Evolutionary conservation across 176 grass and related monocot species (phyloP).

Genomic region (Guadua angustifolia): DNA sequence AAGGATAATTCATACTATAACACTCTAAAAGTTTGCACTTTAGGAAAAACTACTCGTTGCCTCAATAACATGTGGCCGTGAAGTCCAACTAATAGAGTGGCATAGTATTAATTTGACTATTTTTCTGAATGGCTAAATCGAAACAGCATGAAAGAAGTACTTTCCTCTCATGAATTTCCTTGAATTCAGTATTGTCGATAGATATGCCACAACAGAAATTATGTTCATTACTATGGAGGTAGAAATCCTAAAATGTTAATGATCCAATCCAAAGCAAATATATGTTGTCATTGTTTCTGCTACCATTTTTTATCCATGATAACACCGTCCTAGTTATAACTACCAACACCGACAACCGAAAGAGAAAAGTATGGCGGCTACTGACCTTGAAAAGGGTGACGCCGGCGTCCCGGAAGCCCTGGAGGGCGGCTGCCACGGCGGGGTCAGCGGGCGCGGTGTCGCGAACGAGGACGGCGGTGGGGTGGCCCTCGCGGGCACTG

Average conservation of each 20-base stretch:
- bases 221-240: no score
- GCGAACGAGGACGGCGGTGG: conserved; percentile 56
- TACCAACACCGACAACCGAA: not conserved
- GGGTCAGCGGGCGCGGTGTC: conserved; percentile 37
- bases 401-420: conserved; percentile 58
- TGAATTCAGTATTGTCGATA: not conserved
- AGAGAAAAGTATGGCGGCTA: not conserved
- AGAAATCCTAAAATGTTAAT: no score
- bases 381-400: conserved; percentile 54
- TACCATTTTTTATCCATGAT: no score
- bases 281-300: no score
- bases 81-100: no score
- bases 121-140: not conserved
- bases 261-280: no score
- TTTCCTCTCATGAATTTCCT: not conserved
- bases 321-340: no score
- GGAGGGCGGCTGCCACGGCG: conserved; percentile 51
- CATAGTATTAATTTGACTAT: not conserved
- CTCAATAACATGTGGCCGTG: no score
- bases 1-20: no score
- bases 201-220: not conserved
- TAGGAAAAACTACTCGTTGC: no score
- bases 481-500: conserved; percentile 59
- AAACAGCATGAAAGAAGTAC: not conserved
- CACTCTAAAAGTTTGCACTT: no score